These are phyloP conservation scores for Talaromyces marneffei DNA, from an alignment of 2,329 filamentous ascomycete species.

Conservation along the genomic window DNA sequence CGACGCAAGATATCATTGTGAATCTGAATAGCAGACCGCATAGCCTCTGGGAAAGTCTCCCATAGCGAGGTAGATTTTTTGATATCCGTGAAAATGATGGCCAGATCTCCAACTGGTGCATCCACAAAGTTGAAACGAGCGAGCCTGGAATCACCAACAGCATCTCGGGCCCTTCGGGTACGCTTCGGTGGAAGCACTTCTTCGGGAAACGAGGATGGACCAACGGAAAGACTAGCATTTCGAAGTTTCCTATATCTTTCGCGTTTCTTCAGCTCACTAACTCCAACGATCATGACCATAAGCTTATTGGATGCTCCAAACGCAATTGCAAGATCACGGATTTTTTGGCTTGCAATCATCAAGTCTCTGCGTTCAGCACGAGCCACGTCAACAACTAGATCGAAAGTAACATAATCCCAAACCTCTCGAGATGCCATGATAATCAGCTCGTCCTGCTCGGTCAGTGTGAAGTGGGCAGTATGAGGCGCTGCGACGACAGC, in stretches of 20 bases:
- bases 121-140: slow-evolving; percentile 86
- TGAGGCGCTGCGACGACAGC: slow-evolving; percentile 87
- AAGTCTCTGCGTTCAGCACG: slow-evolving; percentile 79
- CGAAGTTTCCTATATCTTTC: slow-evolving; percentile 47
- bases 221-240: slow-evolving; percentile 35
- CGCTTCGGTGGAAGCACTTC: slow-evolving; percentile 58
- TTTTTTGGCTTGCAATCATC: slow-evolving; percentile 91
- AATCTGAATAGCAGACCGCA: slow-evolving; percentile 93
- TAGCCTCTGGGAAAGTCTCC: slow-evolving; percentile 91
- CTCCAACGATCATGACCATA: slow-evolving; percentile 98
- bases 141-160: slow-evolving; percentile 74
- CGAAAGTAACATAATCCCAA: slow-evolving; percentile 89
- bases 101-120: slow-evolving; percentile 81
- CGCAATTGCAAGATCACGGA: slow-evolving; percentile 89
- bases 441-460: slow-evolving; percentile 88
- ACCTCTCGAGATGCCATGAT: slow-evolving; percentile 85
- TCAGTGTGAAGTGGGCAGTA: slow-evolving; percentile 69
- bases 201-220: slow-evolving; percentile 65
- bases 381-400: slow-evolving; percentile 86
- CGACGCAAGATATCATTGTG: slow-evolving; percentile 97
- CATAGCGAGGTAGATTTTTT: slow-evolving; percentile 95
- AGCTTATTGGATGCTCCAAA: slow-evolving; percentile 92
- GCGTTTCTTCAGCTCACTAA: slow-evolving; percentile 81
- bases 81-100: slow-evolving; percentile 97
- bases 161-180: slow-evolving; percentile 54